Conservation (phyloP, 192 early-diverging fungal species). For the Entomortierella chlamydospora region DNA sequence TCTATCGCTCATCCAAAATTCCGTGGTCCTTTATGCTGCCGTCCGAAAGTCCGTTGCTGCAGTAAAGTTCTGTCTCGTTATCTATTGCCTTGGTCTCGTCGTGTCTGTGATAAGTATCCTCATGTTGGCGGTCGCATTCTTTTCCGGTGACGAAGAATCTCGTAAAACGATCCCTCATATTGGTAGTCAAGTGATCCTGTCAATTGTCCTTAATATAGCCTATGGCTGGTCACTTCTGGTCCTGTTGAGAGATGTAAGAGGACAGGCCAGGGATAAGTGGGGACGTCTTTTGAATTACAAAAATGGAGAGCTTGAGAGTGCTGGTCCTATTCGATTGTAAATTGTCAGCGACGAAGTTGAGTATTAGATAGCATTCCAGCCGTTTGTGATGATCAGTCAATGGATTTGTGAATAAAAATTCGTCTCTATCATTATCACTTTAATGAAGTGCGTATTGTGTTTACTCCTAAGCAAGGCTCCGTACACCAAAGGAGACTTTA, state of each 20-base stretch:
- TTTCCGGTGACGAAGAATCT: background rate
- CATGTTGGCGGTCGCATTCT: background rate
- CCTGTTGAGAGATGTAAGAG: background rate
- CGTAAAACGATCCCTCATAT: background rate
- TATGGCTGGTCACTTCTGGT: constrained; percentile 12
- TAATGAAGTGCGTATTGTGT: too few relatives aligned
- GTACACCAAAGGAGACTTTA: too few relatives aligned
- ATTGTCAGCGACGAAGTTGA: background rate
- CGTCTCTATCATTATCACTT: too few relatives aligned
- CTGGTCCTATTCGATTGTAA: background rate
- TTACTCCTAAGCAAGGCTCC: too few relatives aligned
- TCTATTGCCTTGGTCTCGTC: background rate
- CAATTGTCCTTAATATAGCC: background rate
- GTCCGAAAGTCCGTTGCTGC: constrained; percentile 1
- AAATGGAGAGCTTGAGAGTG: background rate
- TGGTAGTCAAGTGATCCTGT: background rate
- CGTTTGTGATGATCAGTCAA: background rate
- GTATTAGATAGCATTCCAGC: too few relatives aligned
- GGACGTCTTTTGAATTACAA: background rate
- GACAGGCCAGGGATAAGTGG: constrained; percentile 3
- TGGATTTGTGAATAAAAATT: background rate
- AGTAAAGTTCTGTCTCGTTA: background rate
- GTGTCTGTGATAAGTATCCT: background rate
- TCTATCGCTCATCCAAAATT: too few relatives aligned
- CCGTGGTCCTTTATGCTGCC: background rate